Evolutionary conservation across 371 early-diverging fungal genomes (phyloP).

Genomic region (Saksenaea vasiformis): DNA sequence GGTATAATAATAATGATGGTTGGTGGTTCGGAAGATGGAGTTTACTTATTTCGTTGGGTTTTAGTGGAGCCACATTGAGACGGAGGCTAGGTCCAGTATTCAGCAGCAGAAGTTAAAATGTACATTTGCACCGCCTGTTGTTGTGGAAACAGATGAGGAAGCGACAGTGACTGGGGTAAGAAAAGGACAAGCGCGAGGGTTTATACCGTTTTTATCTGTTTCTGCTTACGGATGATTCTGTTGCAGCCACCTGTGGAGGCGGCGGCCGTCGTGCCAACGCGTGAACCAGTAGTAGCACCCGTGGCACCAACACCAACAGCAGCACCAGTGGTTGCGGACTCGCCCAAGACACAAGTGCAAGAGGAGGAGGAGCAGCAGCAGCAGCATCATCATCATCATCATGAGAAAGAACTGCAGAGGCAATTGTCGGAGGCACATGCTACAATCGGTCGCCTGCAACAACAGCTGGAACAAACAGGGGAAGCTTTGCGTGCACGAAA

Average conservation of each 20-base stretch:
- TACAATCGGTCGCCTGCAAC: constrained; percentile 25
- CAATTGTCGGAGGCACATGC: constrained; percentile 26
- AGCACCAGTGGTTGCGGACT: neutral
- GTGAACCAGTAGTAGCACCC: neutral
- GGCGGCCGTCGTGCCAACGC: neutral
- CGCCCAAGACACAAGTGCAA: neutral
- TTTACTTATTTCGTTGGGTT: constrained; percentile 9
- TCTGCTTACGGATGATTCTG: neutral
- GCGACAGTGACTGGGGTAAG: constrained; percentile 4
- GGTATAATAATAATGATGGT: constrained; percentile 8
- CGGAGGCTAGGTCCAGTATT: constrained; percentile 48
- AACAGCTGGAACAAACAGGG: constrained; percentile 25
- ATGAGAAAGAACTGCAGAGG: constrained; percentile 23
- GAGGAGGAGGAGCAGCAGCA: no score
- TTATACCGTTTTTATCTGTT: neutral
- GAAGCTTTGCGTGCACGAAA: constrained; percentile 21
- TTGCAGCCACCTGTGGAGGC: constrained; percentile 1
- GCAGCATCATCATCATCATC: no score
- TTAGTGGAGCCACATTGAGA: constrained; percentile 64
- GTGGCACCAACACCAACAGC: neutral
- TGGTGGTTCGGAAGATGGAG: neutral
- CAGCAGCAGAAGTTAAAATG: constrained; percentile 69
- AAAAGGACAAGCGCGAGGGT: no score
- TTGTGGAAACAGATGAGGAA: neutral
- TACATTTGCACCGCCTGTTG: constrained; percentile 44